Evolutionary conservation across 2,329 filamentous ascomycete genomes (phyloP).

Genomic region (Fusarium miscanthi): DNA sequence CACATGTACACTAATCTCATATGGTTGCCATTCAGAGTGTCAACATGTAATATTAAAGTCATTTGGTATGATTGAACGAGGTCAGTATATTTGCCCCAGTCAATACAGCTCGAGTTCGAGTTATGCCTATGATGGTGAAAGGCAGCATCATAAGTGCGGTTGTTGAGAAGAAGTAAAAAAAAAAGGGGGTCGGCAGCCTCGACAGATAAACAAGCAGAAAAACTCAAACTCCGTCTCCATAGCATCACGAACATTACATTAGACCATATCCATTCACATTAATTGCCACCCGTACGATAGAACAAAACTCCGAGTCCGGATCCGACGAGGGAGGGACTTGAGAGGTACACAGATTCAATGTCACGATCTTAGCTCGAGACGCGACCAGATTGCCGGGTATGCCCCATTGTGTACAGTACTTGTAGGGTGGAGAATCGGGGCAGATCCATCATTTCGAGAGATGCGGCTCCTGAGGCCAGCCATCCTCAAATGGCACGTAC

Average conservation of each 20-base stretch:
- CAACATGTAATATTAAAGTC: too few relatives aligned
- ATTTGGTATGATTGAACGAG: accelerated
- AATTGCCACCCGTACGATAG: conserved; percentile 17
- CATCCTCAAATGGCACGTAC: conserved; percentile 30
- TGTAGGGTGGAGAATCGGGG: conserved; percentile 43
- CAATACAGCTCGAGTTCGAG: neutral
- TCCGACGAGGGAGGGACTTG: conserved; percentile 42
- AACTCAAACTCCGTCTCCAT: neutral
- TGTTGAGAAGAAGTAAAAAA: neutral
- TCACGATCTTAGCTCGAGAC: conserved; percentile 47
- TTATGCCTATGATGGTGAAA: too few relatives aligned
- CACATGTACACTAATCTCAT: neutral
- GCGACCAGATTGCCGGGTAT: conserved; percentile 44
- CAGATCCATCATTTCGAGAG: conserved; percentile 41
- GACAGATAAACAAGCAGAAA: neutral
- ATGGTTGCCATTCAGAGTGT: accelerated
- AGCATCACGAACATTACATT: neutral
- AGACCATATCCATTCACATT: neutral
- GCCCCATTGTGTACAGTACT: conserved; percentile 44
- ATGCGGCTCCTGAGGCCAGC: conserved; percentile 46
- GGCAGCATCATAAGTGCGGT: too few relatives aligned
- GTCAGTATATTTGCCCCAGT: neutral
- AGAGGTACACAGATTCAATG: conserved; percentile 44
- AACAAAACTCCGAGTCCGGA: conserved; percentile 22
- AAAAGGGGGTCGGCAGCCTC: neutral